phyloP scores from a whole-genome alignment of 1,284 basidiomycete genomes.

The Marasmius oreades region DNA sequence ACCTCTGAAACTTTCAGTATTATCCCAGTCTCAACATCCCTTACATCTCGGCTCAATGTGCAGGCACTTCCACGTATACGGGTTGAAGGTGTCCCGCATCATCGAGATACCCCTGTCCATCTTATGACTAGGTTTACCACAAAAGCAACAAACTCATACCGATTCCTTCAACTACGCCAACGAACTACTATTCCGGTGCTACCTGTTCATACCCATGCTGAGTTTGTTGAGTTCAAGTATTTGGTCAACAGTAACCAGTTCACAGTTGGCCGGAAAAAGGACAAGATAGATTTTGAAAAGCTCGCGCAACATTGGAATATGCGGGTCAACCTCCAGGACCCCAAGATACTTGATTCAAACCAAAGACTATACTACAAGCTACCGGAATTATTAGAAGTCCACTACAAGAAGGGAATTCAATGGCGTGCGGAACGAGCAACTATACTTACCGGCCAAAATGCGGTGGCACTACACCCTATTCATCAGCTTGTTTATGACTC shows the following conservation, averaged over 20 bases:
- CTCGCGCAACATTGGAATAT: slow-evolving; percentile 11
- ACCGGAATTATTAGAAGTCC: slow-evolving; percentile 11
- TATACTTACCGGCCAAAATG: background rate
- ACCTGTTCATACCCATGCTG: slow-evolving; percentile 8
- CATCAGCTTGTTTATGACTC: background rate
- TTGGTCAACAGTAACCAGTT: background rate
- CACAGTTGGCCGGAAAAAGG: background rate
- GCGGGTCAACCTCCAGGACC: slow-evolving; percentile 2
- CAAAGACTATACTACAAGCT: slow-evolving; percentile 14
- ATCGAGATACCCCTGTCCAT: slow-evolving; percentile 9
- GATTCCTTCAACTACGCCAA: slow-evolving; percentile 11
- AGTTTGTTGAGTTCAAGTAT: slow-evolving; percentile 7
- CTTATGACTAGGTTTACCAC: slow-evolving; percentile 10
- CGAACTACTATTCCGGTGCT: slow-evolving; percentile 6
- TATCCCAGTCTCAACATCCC: slow-evolving; percentile 5
- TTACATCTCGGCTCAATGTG: slow-evolving; percentile 8
- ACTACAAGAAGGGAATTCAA: slow-evolving; percentile 11
- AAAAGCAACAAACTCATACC: slow-evolving; percentile 8
- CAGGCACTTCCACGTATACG: slow-evolving; percentile 4
- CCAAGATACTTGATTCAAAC: background rate
- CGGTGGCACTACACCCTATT: background rate
- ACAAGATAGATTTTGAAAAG: slow-evolving; percentile 3
- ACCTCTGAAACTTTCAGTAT: slow-evolving; percentile 16
- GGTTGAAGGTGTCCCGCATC: slow-evolving; percentile 9
- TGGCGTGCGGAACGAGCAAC: slow-evolving; percentile 18